Evolutionary conservation across 257 asterid species (phyloP).

Genomic region (Ballota nigra): DNA sequence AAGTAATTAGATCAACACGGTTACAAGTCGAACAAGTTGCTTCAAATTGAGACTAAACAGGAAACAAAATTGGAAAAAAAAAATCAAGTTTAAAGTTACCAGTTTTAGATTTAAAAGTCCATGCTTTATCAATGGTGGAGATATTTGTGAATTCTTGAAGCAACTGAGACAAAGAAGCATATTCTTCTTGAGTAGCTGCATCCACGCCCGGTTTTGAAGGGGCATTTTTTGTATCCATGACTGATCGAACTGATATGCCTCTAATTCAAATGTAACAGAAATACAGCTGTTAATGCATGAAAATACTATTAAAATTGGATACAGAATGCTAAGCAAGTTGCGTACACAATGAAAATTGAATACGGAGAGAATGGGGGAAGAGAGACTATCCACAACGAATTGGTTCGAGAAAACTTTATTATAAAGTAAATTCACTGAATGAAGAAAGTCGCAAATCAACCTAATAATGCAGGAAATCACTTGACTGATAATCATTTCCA

Average conservation of each 20-base stretch:
- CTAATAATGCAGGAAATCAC: no score
- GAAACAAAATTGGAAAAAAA: not conserved
- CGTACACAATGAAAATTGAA: slow-evolving; percentile 1
- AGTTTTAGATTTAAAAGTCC: slow-evolving; percentile 62
- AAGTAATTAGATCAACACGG: slow-evolving; percentile 12
- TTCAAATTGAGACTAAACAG: slow-evolving; percentile 1
- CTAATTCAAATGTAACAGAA: slow-evolving; percentile 17
- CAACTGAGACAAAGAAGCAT: slow-evolving; percentile 48
- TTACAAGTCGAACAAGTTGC: not conserved
- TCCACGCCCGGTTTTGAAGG: slow-evolving; percentile 37
- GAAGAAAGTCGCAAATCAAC: no score
- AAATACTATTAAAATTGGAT: not conserved
- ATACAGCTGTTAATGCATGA: slow-evolving; percentile 2
- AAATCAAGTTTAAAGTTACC: slow-evolving; percentile 37
- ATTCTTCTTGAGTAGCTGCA: slow-evolving; percentile 53
- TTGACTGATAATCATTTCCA: no score
- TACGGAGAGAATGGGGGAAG: not conserved
- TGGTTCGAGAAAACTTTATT: not conserved
- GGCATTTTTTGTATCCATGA: slow-evolving; percentile 51
- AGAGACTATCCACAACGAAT: not conserved
- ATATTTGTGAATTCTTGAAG: slow-evolving; percentile 69
- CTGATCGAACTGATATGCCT: slow-evolving; percentile 32
- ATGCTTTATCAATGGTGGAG: slow-evolving; percentile 81
- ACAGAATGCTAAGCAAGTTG: not conserved
- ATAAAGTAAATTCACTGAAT: no score